These are phyloP conservation scores for Besnoitia besnoiti DNA, from an alignment of 169 alveolate genomes.

Conservation along the genomic window DNA sequence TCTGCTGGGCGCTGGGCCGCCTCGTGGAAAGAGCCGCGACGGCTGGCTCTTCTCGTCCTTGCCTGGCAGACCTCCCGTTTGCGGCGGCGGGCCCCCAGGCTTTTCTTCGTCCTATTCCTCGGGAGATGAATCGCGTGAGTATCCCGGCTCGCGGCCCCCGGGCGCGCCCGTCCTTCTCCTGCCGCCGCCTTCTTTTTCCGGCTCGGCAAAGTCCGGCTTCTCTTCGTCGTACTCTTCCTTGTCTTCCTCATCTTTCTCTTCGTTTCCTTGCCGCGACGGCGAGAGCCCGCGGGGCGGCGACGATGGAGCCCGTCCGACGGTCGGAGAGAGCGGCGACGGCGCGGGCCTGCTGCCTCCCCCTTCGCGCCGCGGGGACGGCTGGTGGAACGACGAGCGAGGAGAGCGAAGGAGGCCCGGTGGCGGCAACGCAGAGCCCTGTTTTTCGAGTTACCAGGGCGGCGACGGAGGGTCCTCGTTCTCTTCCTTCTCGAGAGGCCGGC, in stretches of 20 bases:
- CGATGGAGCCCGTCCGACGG: neutral
- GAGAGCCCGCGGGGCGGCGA: neutral
- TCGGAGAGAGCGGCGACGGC: neutral
- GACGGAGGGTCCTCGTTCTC: neutral
- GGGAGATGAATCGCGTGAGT: neutral
- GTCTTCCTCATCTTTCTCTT: too few species aligned
- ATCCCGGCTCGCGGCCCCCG: neutral
- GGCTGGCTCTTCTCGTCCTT: neutral
- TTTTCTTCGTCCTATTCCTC: neutral
- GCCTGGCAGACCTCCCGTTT: neutral
- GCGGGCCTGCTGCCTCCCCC: neutral
- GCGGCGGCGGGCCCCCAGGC: neutral
- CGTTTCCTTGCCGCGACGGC: too few species aligned
- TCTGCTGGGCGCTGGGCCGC: neutral
- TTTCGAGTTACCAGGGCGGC: neutral
- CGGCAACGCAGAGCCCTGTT: neutral
- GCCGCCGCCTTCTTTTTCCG: neutral
- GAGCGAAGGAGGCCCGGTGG: neutral
- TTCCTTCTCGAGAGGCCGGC: neutral
- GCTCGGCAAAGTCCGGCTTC: neutral
- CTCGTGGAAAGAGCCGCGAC: neutral
- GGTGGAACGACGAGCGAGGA: neutral
- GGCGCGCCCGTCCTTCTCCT: neutral
- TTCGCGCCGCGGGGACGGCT: neutral
- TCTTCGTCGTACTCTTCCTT: neutral